These are phyloP conservation scores for Lindgomyces ingoldianus DNA, from an alignment of 495 filamentous ascomycete genomes.

Conservation along the genomic window DNA sequence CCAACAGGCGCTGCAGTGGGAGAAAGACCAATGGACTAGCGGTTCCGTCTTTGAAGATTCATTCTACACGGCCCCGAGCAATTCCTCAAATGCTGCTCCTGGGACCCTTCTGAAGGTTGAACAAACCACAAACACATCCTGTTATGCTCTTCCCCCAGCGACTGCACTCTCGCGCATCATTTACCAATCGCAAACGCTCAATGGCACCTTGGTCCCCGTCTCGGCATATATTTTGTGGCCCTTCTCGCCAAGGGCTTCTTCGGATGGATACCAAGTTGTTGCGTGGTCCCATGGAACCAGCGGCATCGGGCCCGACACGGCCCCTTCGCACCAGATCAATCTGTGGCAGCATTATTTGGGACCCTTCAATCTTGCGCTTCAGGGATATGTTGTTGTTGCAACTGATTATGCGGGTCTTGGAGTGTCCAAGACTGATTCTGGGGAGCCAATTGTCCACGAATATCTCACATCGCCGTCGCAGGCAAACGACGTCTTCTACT, in stretches of 20 bases:
- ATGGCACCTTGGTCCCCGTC: slow-evolving; percentile 52
- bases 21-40: neutral
- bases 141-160: neutral
- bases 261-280: slow-evolving; percentile 44
- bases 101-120: slow-evolving; percentile 5
- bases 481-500: slow-evolving; percentile 52
- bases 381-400: slow-evolving; percentile 58
- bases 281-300: slow-evolving; percentile 58
- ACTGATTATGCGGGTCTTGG: slow-evolving; percentile 60
- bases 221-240: slow-evolving; percentile 59
- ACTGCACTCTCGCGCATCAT: slow-evolving; percentile 37
- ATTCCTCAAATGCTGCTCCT: neutral
- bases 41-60: neutral
- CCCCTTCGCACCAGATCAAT: slow-evolving; percentile 50
- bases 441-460: slow-evolving; percentile 47
- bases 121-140: neutral
- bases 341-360: slow-evolving; percentile 51
- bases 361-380: slow-evolving; percentile 51
- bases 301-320: slow-evolving; percentile 49
- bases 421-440: slow-evolving; percentile 45
- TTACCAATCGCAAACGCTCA: slow-evolving; percentile 51
- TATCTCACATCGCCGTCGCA: slow-evolving; percentile 44
- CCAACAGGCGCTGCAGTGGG: neutral
- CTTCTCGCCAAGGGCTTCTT: slow-evolving; percentile 43
- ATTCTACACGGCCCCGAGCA: neutral